Percentiles rank a stretch among this genome's conserved stretches.
These are phyloP conservation scores for Pelargonium myrrhifolium DNA, from an alignment of 441 rosid genomes.

Conservation along the genomic window DNA sequence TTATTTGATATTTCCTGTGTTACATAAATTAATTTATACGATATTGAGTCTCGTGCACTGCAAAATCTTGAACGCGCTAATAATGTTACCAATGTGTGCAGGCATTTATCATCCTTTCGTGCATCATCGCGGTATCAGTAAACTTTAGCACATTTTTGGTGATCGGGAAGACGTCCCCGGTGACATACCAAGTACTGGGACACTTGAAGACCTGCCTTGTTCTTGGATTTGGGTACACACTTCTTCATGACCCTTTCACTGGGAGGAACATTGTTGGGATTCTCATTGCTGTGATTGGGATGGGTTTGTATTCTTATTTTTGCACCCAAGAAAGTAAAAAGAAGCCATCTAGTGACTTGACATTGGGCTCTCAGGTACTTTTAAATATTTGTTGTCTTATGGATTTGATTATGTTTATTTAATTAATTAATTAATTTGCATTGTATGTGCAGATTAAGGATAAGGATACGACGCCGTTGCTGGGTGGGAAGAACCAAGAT, in stretches of 20 bases:
- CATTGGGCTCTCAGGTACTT: slow-evolving; percentile 41
- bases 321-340: slow-evolving; percentile 72
- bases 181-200: slow-evolving; percentile 94
- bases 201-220: slow-evolving; percentile 94
- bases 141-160: slow-evolving; percentile 96
- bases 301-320: slow-evolving; percentile 83
- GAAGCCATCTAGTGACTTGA: slow-evolving; percentile 51
- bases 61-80: not conserved
- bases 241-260: slow-evolving; percentile 83
- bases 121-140: slow-evolving; percentile 80
- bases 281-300: slow-evolving; percentile 75
- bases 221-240: slow-evolving; percentile 75
- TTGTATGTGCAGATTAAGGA: slow-evolving; percentile 47
- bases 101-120: slow-evolving; percentile 76
- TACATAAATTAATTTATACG: too few relatives aligned
- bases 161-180: slow-evolving; percentile 93
- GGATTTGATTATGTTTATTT: not conserved
- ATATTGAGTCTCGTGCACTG: not conserved
- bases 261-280: slow-evolving; percentile 77
- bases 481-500: slow-evolving; percentile 42
- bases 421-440: not conserved
- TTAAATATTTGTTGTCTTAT: not conserved
- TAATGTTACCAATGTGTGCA: slow-evolving; percentile 24
- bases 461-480: slow-evolving; percentile 58
- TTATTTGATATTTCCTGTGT: too few relatives aligned